These are phyloP conservation scores for Penicillium sumatraense DNA, from an alignment of 2,329 filamentous ascomycete genomes.

Conservation along the genomic window DNA sequence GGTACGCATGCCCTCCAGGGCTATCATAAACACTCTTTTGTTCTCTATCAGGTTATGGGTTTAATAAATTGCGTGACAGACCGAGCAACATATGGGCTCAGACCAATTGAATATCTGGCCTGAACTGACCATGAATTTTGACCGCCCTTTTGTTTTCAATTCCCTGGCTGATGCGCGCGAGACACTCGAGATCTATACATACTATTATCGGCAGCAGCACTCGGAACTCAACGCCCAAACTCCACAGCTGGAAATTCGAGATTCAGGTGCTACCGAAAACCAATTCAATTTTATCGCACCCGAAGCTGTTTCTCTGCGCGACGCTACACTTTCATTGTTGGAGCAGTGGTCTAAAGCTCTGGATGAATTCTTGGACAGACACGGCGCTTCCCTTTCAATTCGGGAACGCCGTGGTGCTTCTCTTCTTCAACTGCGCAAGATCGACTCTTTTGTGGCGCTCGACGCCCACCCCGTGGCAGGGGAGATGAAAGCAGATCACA, in stretches of 20 bases:
- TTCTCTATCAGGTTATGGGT: no score
- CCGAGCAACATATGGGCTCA: background rate
- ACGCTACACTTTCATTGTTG: background rate
- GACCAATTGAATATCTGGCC: background rate
- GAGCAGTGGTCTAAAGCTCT: background rate
- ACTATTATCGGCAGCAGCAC: slow-evolving; percentile 2
- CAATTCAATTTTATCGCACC: background rate
- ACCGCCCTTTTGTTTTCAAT: background rate
- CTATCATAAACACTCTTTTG: no score
- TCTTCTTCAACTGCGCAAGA: slow-evolving; percentile 3
- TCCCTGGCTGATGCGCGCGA: slow-evolving; percentile 7
- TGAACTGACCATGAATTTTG: background rate
- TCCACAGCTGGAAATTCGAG: no score
- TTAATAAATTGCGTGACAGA: background rate
- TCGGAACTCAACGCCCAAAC: background rate
- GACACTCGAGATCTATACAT: slow-evolving; percentile 10
- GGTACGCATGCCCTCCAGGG: background rate
- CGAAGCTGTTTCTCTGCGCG: background rate
- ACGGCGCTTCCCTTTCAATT: background rate
- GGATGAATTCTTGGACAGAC: background rate
- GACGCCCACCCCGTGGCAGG: slow-evolving; percentile 8
- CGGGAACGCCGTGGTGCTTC: slow-evolving; percentile 7
- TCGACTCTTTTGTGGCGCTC: slow-evolving; percentile 7
- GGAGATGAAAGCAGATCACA: slow-evolving; percentile 13
- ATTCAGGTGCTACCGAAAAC: no score